These are phyloP conservation scores for Funneliformis mosseae DNA, from an alignment of 192 early-diverging fungal genomes.

Conservation along the genomic window DNA sequence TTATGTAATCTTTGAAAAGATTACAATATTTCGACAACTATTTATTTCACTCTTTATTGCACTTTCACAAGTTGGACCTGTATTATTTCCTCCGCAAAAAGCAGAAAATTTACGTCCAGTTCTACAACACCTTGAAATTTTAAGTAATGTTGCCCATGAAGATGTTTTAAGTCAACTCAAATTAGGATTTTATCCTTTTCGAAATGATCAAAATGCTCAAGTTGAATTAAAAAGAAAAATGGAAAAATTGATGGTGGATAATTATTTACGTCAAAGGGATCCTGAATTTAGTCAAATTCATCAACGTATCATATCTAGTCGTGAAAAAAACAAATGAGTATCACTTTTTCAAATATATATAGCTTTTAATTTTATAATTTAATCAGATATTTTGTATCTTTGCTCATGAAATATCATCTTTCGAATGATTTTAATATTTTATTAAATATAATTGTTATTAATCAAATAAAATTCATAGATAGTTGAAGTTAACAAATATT, in stretches of 20 bases:
- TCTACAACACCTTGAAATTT: slow-evolving; percentile 38
- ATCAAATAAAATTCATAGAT: too few relatives aligned
- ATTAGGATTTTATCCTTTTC: slow-evolving; percentile 44
- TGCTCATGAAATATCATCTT: too few relatives aligned
- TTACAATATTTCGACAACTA: slow-evolving; percentile 47
- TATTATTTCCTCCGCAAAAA: slow-evolving; percentile 46
- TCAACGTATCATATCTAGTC: not conserved
- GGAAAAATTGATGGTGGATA: slow-evolving; percentile 45
- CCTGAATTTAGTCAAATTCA: slow-evolving; percentile 19
- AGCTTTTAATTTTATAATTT: too few relatives aligned
- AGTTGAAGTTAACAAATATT: too few relatives aligned
- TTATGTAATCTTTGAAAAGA: slow-evolving; percentile 46
- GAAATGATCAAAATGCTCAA: slow-evolving; percentile 40
- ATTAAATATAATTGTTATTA: too few relatives aligned
- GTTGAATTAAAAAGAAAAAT: slow-evolving; percentile 43
- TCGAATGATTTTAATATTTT: too few relatives aligned
- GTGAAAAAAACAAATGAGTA: not conserved
- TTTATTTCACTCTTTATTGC: slow-evolving; percentile 51
- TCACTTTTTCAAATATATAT: too few relatives aligned
- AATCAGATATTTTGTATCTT: too few relatives aligned
- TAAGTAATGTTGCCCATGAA: slow-evolving; percentile 40
- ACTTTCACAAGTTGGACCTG: slow-evolving; percentile 50
- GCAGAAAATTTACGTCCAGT: slow-evolving; percentile 32
- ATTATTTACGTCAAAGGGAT: slow-evolving; percentile 21
- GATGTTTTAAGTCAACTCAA: slow-evolving; percentile 41